Conservation (phyloP, 2,329 filamentous ascomycete genomes). For the Aspergillus fructus region DNA sequence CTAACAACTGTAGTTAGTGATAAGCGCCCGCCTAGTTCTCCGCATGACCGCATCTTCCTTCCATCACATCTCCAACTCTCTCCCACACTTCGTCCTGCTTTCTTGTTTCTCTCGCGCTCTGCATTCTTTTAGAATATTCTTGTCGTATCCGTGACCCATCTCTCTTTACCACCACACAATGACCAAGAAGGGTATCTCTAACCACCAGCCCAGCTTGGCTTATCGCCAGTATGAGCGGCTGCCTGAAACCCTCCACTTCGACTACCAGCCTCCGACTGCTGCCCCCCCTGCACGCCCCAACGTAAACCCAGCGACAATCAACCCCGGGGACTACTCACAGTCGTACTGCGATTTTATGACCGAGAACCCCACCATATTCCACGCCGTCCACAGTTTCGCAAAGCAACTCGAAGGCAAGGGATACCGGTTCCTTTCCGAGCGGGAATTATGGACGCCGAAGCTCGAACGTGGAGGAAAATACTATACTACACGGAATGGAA, state of each 20-base stretch:
- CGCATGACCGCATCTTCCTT: slow-evolving; percentile 6
- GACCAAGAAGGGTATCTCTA: slow-evolving; percentile 31
- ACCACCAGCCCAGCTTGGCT: slow-evolving; percentile 29
- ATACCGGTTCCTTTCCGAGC: slow-evolving; percentile 73
- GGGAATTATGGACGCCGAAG: slow-evolving; percentile 72
- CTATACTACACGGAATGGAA: slow-evolving; percentile 82
- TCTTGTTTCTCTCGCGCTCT: neutral
- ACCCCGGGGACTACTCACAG: slow-evolving; percentile 67
- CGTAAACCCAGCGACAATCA: slow-evolving; percentile 17
- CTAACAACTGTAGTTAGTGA: neutral
- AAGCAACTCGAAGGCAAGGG: slow-evolving; percentile 69
- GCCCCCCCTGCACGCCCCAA: slow-evolving; percentile 13
- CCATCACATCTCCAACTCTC: slow-evolving; percentile 5
- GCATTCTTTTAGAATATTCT: neutral
- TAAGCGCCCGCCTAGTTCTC: slow-evolving; percentile 9
- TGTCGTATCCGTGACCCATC: neutral
- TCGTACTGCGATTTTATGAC: slow-evolving; percentile 87
- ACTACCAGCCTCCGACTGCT: slow-evolving; percentile 11
- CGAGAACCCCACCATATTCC: slow-evolving; percentile 89
- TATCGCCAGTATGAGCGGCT: slow-evolving; percentile 29
- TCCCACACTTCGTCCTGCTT: neutral
- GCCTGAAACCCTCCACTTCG: slow-evolving; percentile 22
- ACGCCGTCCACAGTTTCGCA: slow-evolving; percentile 78
- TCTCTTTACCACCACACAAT: slow-evolving; percentile 19
- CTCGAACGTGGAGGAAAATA: slow-evolving; percentile 83